phyloP scores from a whole-genome alignment of 2,329 filamentous ascomycete genomes.

The Lachnellula cervina region DNA sequence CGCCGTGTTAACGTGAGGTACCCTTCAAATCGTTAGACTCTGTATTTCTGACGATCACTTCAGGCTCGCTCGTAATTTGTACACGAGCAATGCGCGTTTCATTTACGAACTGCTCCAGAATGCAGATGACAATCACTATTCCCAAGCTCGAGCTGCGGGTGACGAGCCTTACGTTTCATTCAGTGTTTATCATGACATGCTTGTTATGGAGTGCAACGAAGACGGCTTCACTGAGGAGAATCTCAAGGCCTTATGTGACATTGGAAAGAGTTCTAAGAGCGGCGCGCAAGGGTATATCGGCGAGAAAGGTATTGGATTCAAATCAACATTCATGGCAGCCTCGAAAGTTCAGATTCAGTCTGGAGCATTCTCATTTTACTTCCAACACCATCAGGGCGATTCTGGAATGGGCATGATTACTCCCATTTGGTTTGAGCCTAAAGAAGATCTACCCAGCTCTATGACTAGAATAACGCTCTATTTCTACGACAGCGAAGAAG shows the following conservation, averaged over 20 bases:
- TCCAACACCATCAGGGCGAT: conserved; percentile 35
- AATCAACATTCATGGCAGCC: conserved; percentile 33
- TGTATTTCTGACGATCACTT: too few species aligned
- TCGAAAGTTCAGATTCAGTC: conserved; percentile 37
- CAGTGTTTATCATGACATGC: conserved; percentile 10
- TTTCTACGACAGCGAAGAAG: background rate
- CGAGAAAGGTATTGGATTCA: conserved; percentile 37
- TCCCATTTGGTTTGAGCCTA: background rate
- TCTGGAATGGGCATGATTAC: conserved; percentile 7
- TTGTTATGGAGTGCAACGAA: conserved; percentile 38
- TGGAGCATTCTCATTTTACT: conserved; percentile 34
- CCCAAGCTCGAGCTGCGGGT: conserved; percentile 2
- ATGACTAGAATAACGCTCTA: conserved; percentile 7
- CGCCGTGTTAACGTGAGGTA: too few species aligned
- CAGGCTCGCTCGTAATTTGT: conserved; percentile 35
- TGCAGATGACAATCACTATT: conserved; percentile 38
- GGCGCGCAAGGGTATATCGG: conserved; percentile 28
- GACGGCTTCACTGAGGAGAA: conserved; percentile 34
- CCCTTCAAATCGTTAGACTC: too few species aligned
- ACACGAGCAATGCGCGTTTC: conserved; percentile 33
- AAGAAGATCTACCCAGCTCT: background rate
- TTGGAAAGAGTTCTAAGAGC: conserved; percentile 35
- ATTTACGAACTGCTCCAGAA: conserved; percentile 35
- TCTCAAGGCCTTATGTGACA: conserved; percentile 35
- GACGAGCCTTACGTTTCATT: conserved; percentile 20